Base-by-base conservation (phyloP, 2,329 filamentous ascomycete species). In the Aspergillus fischeri region DNA sequence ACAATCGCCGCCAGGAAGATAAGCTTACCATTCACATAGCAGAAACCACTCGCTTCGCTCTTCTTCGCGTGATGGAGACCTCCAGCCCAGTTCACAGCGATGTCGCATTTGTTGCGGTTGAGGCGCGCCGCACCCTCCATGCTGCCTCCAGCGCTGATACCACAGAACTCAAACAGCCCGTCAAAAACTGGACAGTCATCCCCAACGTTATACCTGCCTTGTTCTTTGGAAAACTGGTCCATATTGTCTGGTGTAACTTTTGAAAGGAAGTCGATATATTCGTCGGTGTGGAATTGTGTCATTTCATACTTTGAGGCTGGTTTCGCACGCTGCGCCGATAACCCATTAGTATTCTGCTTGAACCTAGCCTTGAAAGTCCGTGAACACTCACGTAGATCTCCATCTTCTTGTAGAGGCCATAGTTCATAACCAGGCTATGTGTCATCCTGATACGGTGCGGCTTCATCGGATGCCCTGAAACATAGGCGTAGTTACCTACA, bases 241-340 rank as follows among this genome's bases (percentile, higher is more conserved):
- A 97, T 97, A 73, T 99, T 99, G 78, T 99, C 94, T 1, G 94
- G 95, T 0, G 94, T 97, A 55, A 99, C 94, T 67, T 95, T 96
- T 60, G 85, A 84, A 47, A 89, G 78, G 69, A 89, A 89, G 56
- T 89, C 86, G 69, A 89, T 86, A 71, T 89, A 89, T 79, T 89
- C 86, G 72, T 88, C 86, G 8, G 86, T 88, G 72, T 89, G 86
- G 70, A 88, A 89, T 70, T 88, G 86, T 60, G 85, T 87, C 86
- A 89, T 88, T 69, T 89, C 86, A 70, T 85, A 86, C 66, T 85
- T 86, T 50, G 84, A 86, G 7, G 86, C 77, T 83, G 89, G 89
- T 80, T 93, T 93, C 54, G 89, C 89, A 60, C 89, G 87, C 89
- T 92, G 68, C 44, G 57, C 51, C 45, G 45, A 61, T 63, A 59